These are phyloP conservation scores for Pyronema domesticum DNA, from an alignment of 495 filamentous ascomycete species.

Conservation along the genomic window DNA sequence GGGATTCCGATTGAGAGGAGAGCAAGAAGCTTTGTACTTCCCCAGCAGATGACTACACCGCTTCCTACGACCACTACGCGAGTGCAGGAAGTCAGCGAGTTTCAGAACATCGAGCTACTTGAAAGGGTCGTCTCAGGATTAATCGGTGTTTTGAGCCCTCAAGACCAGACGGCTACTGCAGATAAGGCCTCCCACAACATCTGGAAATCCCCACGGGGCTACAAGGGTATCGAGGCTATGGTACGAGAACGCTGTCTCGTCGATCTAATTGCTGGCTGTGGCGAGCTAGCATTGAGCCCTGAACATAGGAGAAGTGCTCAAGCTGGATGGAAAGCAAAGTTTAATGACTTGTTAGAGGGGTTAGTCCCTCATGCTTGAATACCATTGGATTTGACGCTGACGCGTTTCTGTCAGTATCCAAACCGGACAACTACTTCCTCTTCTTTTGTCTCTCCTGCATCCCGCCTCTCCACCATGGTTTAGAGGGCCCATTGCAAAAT, in stretches of 20 bases:
- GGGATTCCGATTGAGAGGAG: slow-evolving; percentile 38
- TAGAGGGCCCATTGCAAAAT: slow-evolving; percentile 6
- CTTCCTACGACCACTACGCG: not conserved
- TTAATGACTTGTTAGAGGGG: slow-evolving; percentile 30
- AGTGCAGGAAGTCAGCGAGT: slow-evolving; percentile 6
- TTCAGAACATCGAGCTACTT: slow-evolving; percentile 9
- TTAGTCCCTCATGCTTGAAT: slow-evolving; percentile 18
- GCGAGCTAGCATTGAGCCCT: slow-evolving; percentile 24
- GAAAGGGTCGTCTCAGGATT: slow-evolving; percentile 7
- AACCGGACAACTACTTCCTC: slow-evolving; percentile 12
- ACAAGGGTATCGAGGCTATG: slow-evolving; percentile 2
- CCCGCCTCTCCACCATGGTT: slow-evolving; percentile 11
- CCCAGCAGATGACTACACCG: slow-evolving; percentile 1
- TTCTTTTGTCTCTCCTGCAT: slow-evolving; percentile 19
- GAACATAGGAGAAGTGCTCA: slow-evolving; percentile 11
- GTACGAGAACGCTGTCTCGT: slow-evolving; percentile 21
- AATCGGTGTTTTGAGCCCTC: not conserved
- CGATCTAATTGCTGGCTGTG: slow-evolving; percentile 25
- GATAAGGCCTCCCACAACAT: not conserved
- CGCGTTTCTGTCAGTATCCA: slow-evolving; percentile 12
- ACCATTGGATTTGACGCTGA: not conserved
- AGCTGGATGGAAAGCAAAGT: slow-evolving; percentile 19
- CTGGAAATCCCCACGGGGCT: not conserved
- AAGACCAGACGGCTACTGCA: not conserved
- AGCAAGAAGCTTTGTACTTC: slow-evolving; percentile 28